Base-by-base conservation (phyloP, 495 filamentous ascomycete genomes). In the Achaetomiella virescens region DNA sequence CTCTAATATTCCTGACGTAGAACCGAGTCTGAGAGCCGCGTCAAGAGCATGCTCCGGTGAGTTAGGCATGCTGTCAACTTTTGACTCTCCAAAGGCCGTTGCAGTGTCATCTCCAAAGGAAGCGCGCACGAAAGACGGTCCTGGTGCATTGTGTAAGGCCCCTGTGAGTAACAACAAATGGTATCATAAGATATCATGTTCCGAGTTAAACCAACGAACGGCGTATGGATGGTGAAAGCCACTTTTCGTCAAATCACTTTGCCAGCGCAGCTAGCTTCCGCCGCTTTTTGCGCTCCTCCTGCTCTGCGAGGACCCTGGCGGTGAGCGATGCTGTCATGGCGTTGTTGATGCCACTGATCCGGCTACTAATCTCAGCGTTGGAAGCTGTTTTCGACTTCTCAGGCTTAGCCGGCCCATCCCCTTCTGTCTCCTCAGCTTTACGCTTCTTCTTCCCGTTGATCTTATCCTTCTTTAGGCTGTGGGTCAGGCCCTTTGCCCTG, bases 401-500 rank as follows among this genome's bases (percentile, higher is more conserved):
- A 55, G 65, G 53, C 42, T 64, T 65, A 40, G 42, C 25, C 27
- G 59, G 57, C 0, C 60, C 64, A 43, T 60, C 59, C 9, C 56
- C 58, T n/a, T 66, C 69, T 37, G 50, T 60, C 29, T 74, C 77
- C n/a, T 75, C 77, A 0, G 67, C 71, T 59, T 76, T 81, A 18
- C 76, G 72, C 68, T 78, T 77, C 61, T 80, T 78, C 58, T 73
- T 72, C 73, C 88, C 83, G 64, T 84, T 84, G 52, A 83, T 75
- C 75, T 95, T 97, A 67, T 91, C 82, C 65, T 95, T 96, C 75
- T 97, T 99, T 37, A 97, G 72, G 8, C 86, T 88, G 67, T 99
- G 93, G 17, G 92, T 81, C 2, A 97, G 75, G 5, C 88, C 85
- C 41, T 81, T 75, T 22, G 86, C 80, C 50, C 79, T 81, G 20